Evolutionary conservation across 2,329 filamentous ascomycete species (phyloP), one percentile per base, ranked within the genome.

Genomic region (Sclerotinia sclerotiorum): DNA sequence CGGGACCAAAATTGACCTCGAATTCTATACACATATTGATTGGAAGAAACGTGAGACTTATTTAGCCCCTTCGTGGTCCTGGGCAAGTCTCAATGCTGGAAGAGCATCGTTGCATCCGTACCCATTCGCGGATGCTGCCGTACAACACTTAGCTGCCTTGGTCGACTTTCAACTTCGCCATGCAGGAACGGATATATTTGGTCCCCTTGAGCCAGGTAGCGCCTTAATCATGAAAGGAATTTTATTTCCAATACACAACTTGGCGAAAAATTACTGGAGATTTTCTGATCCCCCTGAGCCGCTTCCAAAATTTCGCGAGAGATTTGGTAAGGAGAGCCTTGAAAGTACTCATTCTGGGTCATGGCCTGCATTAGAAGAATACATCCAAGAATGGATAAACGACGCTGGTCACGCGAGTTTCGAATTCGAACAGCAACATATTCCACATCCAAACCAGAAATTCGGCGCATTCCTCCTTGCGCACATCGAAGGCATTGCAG

Each of bases 351-450:
- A 46, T 48, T 32, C 48, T 44, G 35, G 56, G 21, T 5, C 56
- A 46, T 67, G 65, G 65, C 65, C 65, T 27, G 44, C 56, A 52
- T 27, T 67, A 3, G 48, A 67, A 65, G 64, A 65, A 17, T 67
- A 69, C 54, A 55, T 68, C 44, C 66, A 62, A 32, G 63, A 63
- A 29, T 61, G 52, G 44, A 35, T 55, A 27, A 69, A 69, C 17
- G 65, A 29, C 21, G 55, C 32, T 21, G 24, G n/a, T 39, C 35
- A 51, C 27, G 52, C n/a, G 15, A 68, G 55, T 39, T 69, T 70
- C 42, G 69, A 70, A 55, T 70, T 70, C 29, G 69, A 70, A 39
- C 69, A 70, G 52, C 69, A 70, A 44, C 69, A 70, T 68, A 52
- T 69, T 17, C n/a, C 69, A 27, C 69, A 70, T 27, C 5, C 52